Evolutionary conservation across 257 asterid species (phyloP).

Genomic region (Osmanthus fragrans): DNA sequence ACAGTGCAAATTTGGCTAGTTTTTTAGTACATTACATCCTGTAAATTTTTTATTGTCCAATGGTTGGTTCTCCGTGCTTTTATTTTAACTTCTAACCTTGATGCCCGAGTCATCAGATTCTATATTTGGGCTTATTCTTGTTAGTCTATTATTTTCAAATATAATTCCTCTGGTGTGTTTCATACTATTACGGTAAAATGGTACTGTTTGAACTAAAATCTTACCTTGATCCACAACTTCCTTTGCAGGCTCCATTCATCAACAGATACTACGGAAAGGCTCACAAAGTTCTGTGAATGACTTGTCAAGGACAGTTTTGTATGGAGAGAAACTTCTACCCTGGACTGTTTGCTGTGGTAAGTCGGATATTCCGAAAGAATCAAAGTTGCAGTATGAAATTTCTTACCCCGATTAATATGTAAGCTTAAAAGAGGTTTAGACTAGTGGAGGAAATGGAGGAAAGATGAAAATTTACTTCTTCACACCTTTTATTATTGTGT

Average conservation of each 20-base stretch:
- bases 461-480: background rate
- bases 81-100: background rate
- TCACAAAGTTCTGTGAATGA: slow-evolving; percentile 38
- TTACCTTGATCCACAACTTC: slow-evolving; percentile 10
- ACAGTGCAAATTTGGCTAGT: background rate
- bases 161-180: background rate
- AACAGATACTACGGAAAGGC: slow-evolving; percentile 95
- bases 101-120: background rate
- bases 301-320: background rate
- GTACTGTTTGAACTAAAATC: background rate
- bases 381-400: background rate
- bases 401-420: background rate
- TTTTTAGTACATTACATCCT: background rate
- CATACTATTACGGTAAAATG: background rate
- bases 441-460: background rate
- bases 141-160: background rate
- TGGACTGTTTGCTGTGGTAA: background rate
- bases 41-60: background rate
- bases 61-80: background rate
- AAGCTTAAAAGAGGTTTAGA: background rate
- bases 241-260: slow-evolving; percentile 71
- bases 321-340: background rate
- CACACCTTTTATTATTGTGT: background rate
- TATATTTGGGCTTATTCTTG: background rate
- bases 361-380: background rate